phyloP scores from a whole-genome alignment of 495 filamentous ascomycete genomes.

The Hyaloscypha variabilis region DNA sequence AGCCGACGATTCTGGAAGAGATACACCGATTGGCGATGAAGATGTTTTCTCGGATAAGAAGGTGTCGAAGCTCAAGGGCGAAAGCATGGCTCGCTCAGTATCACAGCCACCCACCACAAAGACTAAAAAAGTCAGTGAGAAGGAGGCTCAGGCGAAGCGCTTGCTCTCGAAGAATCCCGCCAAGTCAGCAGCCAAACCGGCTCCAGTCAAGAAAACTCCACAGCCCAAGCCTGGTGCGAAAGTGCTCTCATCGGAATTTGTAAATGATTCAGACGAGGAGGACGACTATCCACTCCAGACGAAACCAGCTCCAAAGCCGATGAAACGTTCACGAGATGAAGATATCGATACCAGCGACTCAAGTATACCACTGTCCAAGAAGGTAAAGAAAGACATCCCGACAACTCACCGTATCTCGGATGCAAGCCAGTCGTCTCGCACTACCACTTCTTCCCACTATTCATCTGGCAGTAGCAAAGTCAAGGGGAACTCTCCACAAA shows the following conservation, averaged over 20 bases:
- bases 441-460: conserved; percentile 31
- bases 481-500: conserved; percentile 46
- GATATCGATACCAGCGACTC: conserved; percentile 32
- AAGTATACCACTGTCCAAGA: conserved; percentile 30
- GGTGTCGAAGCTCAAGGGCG: conserved; percentile 46
- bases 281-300: conserved; percentile 48
- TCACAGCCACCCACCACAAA: conserved; percentile 51
- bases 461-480: conserved; percentile 25
- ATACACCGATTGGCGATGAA: conserved; percentile 38
- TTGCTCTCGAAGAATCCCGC: conserved; percentile 56
- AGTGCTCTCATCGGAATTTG: conserved; percentile 73
- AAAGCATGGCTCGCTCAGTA: conserved; percentile 54
- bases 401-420: conserved; percentile 46
- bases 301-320: conserved; percentile 35
- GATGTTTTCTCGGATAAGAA: conserved; percentile 57
- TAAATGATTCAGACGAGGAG: conserved; percentile 77
- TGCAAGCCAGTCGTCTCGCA: conserved; percentile 45
- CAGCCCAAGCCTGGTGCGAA: conserved; percentile 54
- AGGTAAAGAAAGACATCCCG: conserved; percentile 21
- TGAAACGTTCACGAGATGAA: conserved; percentile 33
- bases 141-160: conserved; percentile 64
- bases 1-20: conserved; percentile 48
- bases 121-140: conserved; percentile 61
- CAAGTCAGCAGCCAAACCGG: conserved; percentile 43
- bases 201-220: conserved; percentile 46